Percentiles rank a stretch among this genome's conserved stretches.
Conservation (phyloP, 306 rosid genomes). For the Notholithocarpus densiflorus region DNA sequence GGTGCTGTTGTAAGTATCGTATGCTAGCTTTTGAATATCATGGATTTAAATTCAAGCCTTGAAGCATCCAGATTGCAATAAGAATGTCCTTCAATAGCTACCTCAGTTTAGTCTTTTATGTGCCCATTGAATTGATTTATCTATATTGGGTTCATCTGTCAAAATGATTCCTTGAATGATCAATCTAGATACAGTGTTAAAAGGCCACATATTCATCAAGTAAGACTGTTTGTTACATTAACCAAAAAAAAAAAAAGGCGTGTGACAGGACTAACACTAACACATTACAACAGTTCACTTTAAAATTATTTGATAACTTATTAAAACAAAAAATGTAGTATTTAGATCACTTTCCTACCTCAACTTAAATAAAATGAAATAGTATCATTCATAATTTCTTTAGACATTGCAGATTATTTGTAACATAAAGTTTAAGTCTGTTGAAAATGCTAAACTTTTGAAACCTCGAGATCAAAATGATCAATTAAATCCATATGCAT, state of each 20-base stretch:
- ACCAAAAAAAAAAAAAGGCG: neutral
- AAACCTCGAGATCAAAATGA: neutral
- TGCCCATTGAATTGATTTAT: neutral
- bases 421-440: neutral
- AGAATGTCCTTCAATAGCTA: neutral
- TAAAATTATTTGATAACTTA: neutral
- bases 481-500: neutral
- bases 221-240: neutral
- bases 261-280: neutral
- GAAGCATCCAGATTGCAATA: neutral
- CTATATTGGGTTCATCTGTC: neutral
- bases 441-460: neutral
- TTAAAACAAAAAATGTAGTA: neutral
- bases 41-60: neutral
- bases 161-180: neutral
- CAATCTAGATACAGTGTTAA: neutral
- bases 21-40: neutral
- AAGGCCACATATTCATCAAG: neutral
- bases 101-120: neutral
- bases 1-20: constrained; percentile 61
- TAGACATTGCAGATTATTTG: neutral
- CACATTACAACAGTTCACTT: neutral
- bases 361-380: neutral
- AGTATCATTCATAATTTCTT: neutral
- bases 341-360: neutral